phyloP scores from a whole-genome alignment of 305 asterid genomes.

The Fraxinus sp. region DNA sequence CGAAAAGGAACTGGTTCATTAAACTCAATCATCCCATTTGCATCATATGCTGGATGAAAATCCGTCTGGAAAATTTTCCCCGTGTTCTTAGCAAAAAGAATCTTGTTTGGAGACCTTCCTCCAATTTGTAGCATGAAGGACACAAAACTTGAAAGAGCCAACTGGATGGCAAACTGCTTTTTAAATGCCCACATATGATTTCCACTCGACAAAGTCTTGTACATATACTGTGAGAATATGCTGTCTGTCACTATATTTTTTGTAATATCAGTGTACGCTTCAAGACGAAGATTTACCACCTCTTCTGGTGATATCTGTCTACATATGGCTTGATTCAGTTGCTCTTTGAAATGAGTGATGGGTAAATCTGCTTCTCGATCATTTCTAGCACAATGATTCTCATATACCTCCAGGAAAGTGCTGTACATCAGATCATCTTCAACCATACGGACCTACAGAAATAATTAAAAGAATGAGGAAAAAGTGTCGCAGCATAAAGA shows the following conservation, averaged over 20 bases:
- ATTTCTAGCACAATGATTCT: conserved; percentile 96
- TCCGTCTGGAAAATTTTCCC: conserved; percentile 98
- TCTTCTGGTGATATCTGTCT: conserved; percentile 95
- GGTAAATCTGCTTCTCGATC: conserved; percentile 92
- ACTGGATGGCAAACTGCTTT: conserved; percentile 95
- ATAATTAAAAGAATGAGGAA: conserved; percentile 6
- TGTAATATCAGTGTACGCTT: conserved; percentile 81
- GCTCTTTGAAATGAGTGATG: conserved; percentile 88
- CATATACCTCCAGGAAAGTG: conserved; percentile 97
- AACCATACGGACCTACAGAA: conserved; percentile 88
- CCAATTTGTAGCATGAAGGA: conserved; percentile 98
- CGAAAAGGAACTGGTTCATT: conserved; percentile 98
- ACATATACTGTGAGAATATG: conserved; percentile 98
- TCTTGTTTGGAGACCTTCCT: conserved; percentile 97
- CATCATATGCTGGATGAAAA: conserved; percentile 97
- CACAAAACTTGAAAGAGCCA: conserved; percentile 95
- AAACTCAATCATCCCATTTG: conserved; percentile 94
- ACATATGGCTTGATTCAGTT: conserved; percentile 89
- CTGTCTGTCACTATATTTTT: conserved; percentile 77
- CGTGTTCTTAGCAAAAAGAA: conserved; percentile 93
- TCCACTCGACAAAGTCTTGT: conserved; percentile 84
- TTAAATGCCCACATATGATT: conserved; percentile 97
- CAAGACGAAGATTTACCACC: conserved; percentile 93
- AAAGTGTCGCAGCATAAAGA: conserved; percentile 7
- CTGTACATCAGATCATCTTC: conserved; percentile 98